Evolutionary conservation across 1,139 yeast species (phyloP).

Genomic region (Kodamaea arcana): DNA sequence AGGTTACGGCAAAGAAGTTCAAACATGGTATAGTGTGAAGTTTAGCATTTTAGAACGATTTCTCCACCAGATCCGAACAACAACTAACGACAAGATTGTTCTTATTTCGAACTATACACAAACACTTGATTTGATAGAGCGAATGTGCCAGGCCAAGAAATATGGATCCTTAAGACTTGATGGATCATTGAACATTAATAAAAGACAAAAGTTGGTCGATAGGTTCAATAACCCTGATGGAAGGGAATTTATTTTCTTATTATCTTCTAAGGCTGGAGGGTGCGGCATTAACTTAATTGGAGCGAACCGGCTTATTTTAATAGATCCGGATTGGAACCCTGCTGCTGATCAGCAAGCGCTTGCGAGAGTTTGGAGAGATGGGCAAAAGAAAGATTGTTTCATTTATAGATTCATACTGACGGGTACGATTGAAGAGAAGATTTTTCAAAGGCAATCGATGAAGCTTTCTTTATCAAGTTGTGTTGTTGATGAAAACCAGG

Average conservation of each 20-base stretch:
- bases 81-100: conserved; percentile 92
- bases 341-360: conserved; percentile 98
- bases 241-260: conserved; percentile 78
- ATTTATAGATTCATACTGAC: conserved; percentile 91
- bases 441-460: conserved; percentile 95
- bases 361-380: conserved; percentile 99
- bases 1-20: conserved; percentile 45
- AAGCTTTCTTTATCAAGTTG: conserved; percentile 89
- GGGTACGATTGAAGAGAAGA: conserved; percentile 94
- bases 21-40: conserved; percentile 58
- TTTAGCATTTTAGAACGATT: conserved; percentile 70
- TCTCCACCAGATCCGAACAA: conserved; percentile 66
- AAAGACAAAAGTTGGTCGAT: conserved; percentile 91
- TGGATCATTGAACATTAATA: conserved; percentile 88
- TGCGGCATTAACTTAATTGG: conserved; percentile 97
- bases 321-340: conserved; percentile 99
- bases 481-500: conserved; percentile 95
- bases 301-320: conserved; percentile 80
- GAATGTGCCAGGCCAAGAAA: conserved; percentile 67
- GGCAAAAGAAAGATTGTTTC: conserved; percentile 94
- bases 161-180: conserved; percentile 85
- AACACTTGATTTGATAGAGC: conserved; percentile 85
- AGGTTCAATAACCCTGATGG: conserved; percentile 87
- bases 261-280: conserved; percentile 98
- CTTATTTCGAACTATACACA: conserved; percentile 92